Conservation (phyloP, 2,329 filamentous ascomycete species). For the Xylariaceae sp. region DNA sequence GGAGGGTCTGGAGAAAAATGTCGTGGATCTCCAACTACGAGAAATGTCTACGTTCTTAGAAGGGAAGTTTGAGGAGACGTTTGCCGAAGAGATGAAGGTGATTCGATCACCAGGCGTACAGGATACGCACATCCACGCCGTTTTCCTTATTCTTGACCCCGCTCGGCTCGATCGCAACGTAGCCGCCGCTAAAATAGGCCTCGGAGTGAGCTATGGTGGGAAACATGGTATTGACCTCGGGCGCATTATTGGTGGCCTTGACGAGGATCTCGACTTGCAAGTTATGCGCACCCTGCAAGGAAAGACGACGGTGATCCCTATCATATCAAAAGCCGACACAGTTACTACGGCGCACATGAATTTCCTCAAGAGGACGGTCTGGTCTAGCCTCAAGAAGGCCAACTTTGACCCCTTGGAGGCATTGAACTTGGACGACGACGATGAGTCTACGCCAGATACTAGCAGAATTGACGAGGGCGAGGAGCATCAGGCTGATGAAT, state of each 20-base stretch:
- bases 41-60: constrained; percentile 91
- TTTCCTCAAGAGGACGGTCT: constrained; percentile 84
- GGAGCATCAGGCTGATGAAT: constrained; percentile 36
- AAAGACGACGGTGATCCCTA: constrained; percentile 91
- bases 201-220: constrained; percentile 45
- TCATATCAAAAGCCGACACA: constrained; percentile 95
- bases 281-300: constrained; percentile 82
- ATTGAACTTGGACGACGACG: constrained; percentile 72
- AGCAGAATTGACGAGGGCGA: constrained; percentile 55
- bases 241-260: constrained; percentile 63
- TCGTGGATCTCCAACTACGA: constrained; percentile 89
- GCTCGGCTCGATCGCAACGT: constrained; percentile 79
- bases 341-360: constrained; percentile 94
- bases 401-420: constrained; percentile 85
- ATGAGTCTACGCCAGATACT: constrained; percentile 49
- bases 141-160: constrained; percentile 88
- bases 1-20: constrained; percentile 86
- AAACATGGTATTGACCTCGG: constrained; percentile 48
- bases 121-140: constrained; percentile 96
- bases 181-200: constrained; percentile 55
- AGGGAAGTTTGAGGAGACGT: constrained; percentile 97
- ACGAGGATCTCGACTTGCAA: constrained; percentile 86
- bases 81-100: constrained; percentile 96
- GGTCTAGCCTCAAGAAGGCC: constrained; percentile 78
- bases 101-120: constrained; percentile 85